Conservation (phyloP, 177 flowering plant species). For the Vitis hybrid region DNA sequence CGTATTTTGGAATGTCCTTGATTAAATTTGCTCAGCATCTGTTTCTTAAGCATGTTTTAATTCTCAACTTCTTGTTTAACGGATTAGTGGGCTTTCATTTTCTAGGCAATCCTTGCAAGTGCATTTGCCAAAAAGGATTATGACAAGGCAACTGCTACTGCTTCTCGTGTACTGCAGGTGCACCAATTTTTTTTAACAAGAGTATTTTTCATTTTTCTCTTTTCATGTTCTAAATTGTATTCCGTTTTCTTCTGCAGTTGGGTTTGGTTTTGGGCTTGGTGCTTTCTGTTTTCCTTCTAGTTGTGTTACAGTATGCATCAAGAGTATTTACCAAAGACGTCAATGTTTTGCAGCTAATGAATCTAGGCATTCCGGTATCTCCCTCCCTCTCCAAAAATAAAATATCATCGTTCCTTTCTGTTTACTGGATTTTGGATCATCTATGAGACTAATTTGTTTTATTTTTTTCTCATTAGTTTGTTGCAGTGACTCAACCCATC, state of each 20-base stretch:
- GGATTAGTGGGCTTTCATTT: neutral
- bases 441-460: constrained; percentile 6
- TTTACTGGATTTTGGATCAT: neutral
- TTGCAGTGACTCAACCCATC: constrained; percentile 84
- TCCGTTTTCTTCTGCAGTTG: constrained; percentile 21
- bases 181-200: neutral
- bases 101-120: constrained; percentile 29
- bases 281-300: constrained; percentile 24
- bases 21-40: neutral
- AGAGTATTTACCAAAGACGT: constrained; percentile 28
- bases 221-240: neutral
- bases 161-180: constrained; percentile 33
- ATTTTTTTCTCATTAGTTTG: constrained; percentile 51
- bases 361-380: constrained; percentile 34
- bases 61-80: neutral
- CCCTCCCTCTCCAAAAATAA: neutral
- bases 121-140: constrained; percentile 33
- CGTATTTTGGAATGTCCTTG: neutral
- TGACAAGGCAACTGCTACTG: constrained; percentile 18
- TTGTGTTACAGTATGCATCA: constrained; percentile 22
- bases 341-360: constrained; percentile 32
- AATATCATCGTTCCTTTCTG: neutral
- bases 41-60: neutral
- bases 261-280: constrained; percentile 30
- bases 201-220: neutral